Percentiles rank a stretch among this genome's conserved stretches.
Evolutionary conservation across 768 basidiomycete species (phyloP).

Genomic region (Fomitopsis serialis): DNA sequence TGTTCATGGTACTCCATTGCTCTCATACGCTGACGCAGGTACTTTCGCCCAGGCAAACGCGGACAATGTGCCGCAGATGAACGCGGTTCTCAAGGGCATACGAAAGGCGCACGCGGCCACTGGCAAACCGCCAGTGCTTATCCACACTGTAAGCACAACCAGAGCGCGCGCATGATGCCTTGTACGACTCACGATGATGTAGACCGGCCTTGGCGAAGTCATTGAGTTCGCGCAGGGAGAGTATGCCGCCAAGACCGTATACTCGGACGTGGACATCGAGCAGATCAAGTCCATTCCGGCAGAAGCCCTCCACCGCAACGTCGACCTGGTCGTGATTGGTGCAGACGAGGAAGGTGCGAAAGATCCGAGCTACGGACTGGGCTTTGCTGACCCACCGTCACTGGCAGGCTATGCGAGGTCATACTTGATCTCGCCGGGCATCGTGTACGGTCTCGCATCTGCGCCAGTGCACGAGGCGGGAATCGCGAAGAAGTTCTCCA

Average conservation of each 20-base stretch:
- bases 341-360: constrained; percentile 48
- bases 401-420: constrained; percentile 45
- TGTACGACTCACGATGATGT: neutral
- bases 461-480: constrained; percentile 44
- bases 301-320: constrained; percentile 41
- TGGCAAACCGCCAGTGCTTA: constrained; percentile 22
- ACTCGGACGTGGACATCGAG: constrained; percentile 42
- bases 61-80: constrained; percentile 39
- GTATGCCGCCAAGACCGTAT: constrained; percentile 39
- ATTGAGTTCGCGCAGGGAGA: constrained; percentile 40
- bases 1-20: too few species aligned
- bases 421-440: constrained; percentile 49
- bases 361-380: too few species aligned
- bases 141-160: constrained; percentile 53
- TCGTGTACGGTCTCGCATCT: constrained; percentile 53
- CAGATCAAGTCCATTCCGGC: constrained; percentile 40
- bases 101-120: constrained; percentile 38
- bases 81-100: constrained; percentile 47
- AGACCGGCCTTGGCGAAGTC: constrained; percentile 23
- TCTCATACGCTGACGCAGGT: too few species aligned
- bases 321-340: constrained; percentile 42
- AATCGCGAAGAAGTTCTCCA: constrained; percentile 47
- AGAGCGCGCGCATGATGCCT: too few species aligned
- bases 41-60: constrained; percentile 32
- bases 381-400: too few species aligned